These are phyloP conservation scores for Zymoseptoria passerinii DNA, from an alignment of 2,329 filamentous ascomycete species.

Conservation along the genomic window DNA sequence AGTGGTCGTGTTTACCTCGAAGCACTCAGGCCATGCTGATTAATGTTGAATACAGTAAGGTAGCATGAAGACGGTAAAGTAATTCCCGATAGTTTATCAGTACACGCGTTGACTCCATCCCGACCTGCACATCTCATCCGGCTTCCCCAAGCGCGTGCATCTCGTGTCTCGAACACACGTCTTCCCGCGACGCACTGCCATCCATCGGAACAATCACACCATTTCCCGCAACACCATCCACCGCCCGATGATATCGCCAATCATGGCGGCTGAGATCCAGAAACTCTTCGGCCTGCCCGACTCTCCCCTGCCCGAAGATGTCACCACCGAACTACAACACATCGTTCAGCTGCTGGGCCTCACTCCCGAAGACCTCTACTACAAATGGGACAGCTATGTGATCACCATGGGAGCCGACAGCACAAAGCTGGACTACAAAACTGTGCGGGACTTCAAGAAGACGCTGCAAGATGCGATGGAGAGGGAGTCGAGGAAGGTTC, in stretches of 20 bases:
- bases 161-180: background rate
- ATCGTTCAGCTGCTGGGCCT: conserved; percentile 79
- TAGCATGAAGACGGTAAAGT: too few relatives aligned
- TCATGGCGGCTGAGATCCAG: conserved; percentile 49
- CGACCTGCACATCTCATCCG: background rate
- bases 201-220: too few relatives aligned
- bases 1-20: background rate
- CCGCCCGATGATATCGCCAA: background rate
- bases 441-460: conserved; percentile 71
- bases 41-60: too few relatives aligned
- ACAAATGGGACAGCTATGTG: conserved; percentile 98
- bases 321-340: conserved; percentile 72
- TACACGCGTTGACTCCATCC: background rate
- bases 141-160: background rate
- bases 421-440: conserved; percentile 60
- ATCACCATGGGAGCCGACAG: conserved; percentile 86
- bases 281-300: conserved; percentile 49
- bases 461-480: conserved; percentile 78
- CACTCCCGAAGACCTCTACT: conserved; percentile 78
- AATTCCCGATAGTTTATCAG: too few relatives aligned
- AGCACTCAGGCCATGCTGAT: too few relatives aligned
- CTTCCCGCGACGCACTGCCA: background rate
- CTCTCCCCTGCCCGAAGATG: conserved; percentile 60
- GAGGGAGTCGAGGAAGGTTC: conserved; percentile 60
- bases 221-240: background rate